phyloP scores from a whole-genome alignment of 163 green algal species.

The Chlamydomonas reinhardtii region DNA sequence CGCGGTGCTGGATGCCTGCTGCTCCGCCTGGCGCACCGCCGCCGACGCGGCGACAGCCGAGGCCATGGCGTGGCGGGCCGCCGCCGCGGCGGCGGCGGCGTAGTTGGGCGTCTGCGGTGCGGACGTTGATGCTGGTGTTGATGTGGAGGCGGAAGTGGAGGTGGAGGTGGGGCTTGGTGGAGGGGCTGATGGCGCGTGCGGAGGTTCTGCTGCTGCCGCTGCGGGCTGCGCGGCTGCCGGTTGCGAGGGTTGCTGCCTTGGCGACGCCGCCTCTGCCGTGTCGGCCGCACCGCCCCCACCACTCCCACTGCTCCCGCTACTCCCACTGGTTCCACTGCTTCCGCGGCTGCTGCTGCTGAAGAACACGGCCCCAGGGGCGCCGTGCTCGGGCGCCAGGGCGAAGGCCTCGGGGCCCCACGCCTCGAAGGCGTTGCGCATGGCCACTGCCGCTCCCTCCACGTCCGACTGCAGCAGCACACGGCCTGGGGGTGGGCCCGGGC shows the following conservation, averaged over 20 bases:
- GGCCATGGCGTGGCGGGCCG: neutral
- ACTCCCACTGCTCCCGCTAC: neutral
- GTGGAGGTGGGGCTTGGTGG: too few species aligned
- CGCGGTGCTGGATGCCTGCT: neutral
- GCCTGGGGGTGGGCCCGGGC: slow-evolving; percentile 39
- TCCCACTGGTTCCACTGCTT: neutral
- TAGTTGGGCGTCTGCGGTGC: neutral
- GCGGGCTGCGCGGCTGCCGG: too few species aligned
- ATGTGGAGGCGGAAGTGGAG: neutral
- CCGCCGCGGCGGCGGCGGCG: neutral
- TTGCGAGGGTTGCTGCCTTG: neutral
- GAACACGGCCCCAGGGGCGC: slow-evolving; percentile 32
- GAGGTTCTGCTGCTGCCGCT: neutral
- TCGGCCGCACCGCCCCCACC: neutral
- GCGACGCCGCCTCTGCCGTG: neutral
- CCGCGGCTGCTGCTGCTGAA: slow-evolving; percentile 2
- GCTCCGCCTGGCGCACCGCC: neutral
- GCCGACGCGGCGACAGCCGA: neutral
- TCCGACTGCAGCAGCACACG: slow-evolving; percentile 92
- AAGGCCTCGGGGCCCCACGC: slow-evolving; percentile 57
- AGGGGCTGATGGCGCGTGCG: neutral
- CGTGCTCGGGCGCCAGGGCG: slow-evolving; percentile 53
- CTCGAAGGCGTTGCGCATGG: slow-evolving; percentile 89
- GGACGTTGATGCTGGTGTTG: neutral
- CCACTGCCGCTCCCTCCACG: slow-evolving; percentile 76